A percentile compares a stretch with the other conserved stretches of the same genome.
Conservation (phyloP, 2,329 filamentous ascomycete genomes). For the Colletotrichum theobromicola region DNA sequence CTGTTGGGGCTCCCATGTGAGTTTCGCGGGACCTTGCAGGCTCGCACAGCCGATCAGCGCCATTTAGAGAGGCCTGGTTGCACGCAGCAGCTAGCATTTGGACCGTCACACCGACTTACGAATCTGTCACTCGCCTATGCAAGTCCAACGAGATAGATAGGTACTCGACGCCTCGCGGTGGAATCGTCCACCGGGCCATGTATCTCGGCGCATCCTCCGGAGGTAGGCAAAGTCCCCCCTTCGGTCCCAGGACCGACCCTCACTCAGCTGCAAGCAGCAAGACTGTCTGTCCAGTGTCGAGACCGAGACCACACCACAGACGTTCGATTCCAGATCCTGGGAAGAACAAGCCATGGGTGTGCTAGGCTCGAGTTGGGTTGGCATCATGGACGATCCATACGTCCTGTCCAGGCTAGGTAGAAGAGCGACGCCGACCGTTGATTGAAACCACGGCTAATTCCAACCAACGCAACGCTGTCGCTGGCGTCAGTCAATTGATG, state of each 20-base stretch:
- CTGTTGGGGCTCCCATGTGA: slow-evolving; percentile 6
- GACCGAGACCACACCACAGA: background rate
- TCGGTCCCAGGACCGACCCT: background rate
- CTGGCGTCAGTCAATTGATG: background rate
- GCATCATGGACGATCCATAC: background rate
- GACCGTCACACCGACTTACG: slow-evolving; percentile 18
- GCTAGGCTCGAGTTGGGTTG: background rate
- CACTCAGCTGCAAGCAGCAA: slow-evolving; percentile 2
- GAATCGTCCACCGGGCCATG: background rate
- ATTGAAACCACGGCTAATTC: background rate
- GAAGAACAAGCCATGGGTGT: background rate
- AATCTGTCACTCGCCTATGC: slow-evolving; percentile 16
- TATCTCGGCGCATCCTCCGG: slow-evolving; percentile 2
- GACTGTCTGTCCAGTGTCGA: background rate
- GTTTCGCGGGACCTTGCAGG: slow-evolving; percentile 18
- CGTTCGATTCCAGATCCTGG: background rate
- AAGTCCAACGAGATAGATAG: slow-evolving; percentile 3
- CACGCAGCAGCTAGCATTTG: slow-evolving; percentile 17
- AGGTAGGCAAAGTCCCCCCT: background rate
- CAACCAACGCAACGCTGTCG: background rate
- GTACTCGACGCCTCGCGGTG: background rate
- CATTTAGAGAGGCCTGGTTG: background rate
- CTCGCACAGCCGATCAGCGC: slow-evolving; percentile 7
- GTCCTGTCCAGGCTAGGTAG: background rate
- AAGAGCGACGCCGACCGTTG: background rate